phyloP scores from a whole-genome alignment of 2,329 filamentous ascomycete species.

The Arthrinium puccinioides region DNA sequence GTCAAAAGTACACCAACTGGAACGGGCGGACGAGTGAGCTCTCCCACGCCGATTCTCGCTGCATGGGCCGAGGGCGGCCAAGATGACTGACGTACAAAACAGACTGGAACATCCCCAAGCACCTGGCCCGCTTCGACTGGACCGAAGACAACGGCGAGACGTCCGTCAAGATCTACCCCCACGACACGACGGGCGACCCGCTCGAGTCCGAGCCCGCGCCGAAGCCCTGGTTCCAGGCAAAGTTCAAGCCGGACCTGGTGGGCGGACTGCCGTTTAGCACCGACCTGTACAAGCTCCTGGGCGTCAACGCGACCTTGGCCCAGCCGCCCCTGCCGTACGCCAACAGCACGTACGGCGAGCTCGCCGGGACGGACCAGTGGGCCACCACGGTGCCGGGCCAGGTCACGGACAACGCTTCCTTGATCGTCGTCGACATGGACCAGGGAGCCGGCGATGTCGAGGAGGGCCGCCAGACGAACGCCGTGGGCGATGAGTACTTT shows the following conservation, averaged over 20 bases:
- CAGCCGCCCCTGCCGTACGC: conserved; percentile 19
- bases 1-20: conserved; percentile 20
- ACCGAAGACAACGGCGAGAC: conserved; percentile 8
- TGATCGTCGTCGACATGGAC: conserved; percentile 5
- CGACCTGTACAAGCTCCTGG: conserved; percentile 9
- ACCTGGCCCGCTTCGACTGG: conserved; percentile 23
- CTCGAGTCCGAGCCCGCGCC: conserved; percentile 3
- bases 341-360: conserved; percentile 9
- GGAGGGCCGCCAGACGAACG: neutral
- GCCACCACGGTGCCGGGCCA: conserved; percentile 10
- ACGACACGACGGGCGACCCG: conserved; percentile 5
- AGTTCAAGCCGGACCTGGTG: conserved; percentile 12
- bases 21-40: conserved; percentile 18
- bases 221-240: conserved; percentile 18
- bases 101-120: conserved; percentile 27
- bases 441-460: conserved; percentile 4
- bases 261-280: conserved; percentile 14
- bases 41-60: neutral
- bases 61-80: neutral
- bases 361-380: conserved; percentile 16
- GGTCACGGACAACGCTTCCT: neutral
- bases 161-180: conserved; percentile 16
- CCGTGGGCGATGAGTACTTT: conserved; percentile 8
- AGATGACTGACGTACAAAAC: no score
- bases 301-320: conserved; percentile 14